A percentile compares a stretch with the other conserved stretches of the same genome.
Evolutionary conservation across 1,284 basidiomycete genomes (phyloP).

Genomic region (Coniophora puteana): DNA sequence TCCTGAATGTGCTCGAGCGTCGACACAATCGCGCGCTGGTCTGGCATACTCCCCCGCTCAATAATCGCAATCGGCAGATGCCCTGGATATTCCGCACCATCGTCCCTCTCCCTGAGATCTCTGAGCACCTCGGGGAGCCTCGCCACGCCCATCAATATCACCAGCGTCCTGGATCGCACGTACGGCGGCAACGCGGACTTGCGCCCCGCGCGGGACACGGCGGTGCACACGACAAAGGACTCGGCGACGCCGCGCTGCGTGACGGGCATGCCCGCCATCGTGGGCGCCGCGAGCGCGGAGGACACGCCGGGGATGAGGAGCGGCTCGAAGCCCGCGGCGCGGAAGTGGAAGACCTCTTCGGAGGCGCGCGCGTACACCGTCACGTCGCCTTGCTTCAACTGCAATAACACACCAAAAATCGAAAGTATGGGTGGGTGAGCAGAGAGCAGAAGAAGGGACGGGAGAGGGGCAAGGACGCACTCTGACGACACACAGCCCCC

Average conservation of each 20-base stretch:
- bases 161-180: slow-evolving; percentile 74
- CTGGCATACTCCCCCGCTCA: slow-evolving; percentile 88
- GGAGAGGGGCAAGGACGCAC: slow-evolving; percentile 37
- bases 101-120: slow-evolving; percentile 39
- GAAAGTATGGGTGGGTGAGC: slow-evolving; percentile 2
- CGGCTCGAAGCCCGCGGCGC: slow-evolving; percentile 77
- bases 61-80: slow-evolving; percentile 88
- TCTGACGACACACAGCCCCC: slow-evolving; percentile 85
- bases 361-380: slow-evolving; percentile 92
- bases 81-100: slow-evolving; percentile 66
- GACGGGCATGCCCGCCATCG: slow-evolving; percentile 88
- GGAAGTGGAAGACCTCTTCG: slow-evolving; percentile 93
- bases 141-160: slow-evolving; percentile 95
- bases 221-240: slow-evolving; percentile 86
- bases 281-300: slow-evolving; percentile 86
- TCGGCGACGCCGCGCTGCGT: slow-evolving; percentile 96
- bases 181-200: slow-evolving; percentile 87
- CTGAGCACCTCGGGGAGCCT: slow-evolving; percentile 72
- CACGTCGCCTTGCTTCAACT: slow-evolving; percentile 97
- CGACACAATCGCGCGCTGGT: slow-evolving; percentile 83
- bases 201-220: slow-evolving; percentile 86
- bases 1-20: slow-evolving; percentile 73
- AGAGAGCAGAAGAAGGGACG: slow-evolving; percentile 1
- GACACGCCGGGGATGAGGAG: slow-evolving; percentile 88
- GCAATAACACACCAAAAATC: no score